These are phyloP conservation scores for Xylaria acuta DNA, from an alignment of 495 filamentous ascomycete species.

Conservation along the genomic window DNA sequence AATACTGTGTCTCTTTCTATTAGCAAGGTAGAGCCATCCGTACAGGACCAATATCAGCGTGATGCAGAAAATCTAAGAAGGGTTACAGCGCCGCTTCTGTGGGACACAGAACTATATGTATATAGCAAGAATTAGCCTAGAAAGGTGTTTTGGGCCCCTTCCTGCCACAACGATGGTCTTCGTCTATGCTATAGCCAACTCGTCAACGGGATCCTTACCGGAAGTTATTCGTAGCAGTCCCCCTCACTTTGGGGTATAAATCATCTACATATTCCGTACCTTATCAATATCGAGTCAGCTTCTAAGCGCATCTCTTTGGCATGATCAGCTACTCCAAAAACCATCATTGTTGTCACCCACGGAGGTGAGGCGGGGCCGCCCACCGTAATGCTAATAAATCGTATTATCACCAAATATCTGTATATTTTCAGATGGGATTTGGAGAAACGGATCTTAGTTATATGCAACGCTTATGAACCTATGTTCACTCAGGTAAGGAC, in stretches of 20 bases:
- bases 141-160: not conserved
- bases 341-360: not conserved
- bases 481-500: not conserved
- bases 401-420: not conserved
- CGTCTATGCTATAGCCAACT: not conserved
- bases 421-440: not conserved
- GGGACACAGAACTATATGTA: too few relatives aligned
- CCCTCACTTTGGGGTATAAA: not conserved
- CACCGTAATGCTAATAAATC: not conserved
- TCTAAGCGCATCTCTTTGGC: not conserved
- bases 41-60: not conserved
- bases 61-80: not conserved
- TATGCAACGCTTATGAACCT: not conserved
- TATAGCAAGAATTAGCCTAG: not conserved
- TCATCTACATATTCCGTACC: not conserved
- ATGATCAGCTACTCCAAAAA: not conserved
- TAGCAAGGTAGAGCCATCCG: not conserved
- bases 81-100: not conserved
- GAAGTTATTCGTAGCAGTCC: not conserved
- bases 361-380: too few relatives aligned
- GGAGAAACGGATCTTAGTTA: not conserved
- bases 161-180: not conserved
- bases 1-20: not conserved
- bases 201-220: not conserved
- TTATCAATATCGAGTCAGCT: not conserved